Conservation (phyloP, 2,329 filamentous ascomycete species). For the Colletotrichum paranaense region DNA sequence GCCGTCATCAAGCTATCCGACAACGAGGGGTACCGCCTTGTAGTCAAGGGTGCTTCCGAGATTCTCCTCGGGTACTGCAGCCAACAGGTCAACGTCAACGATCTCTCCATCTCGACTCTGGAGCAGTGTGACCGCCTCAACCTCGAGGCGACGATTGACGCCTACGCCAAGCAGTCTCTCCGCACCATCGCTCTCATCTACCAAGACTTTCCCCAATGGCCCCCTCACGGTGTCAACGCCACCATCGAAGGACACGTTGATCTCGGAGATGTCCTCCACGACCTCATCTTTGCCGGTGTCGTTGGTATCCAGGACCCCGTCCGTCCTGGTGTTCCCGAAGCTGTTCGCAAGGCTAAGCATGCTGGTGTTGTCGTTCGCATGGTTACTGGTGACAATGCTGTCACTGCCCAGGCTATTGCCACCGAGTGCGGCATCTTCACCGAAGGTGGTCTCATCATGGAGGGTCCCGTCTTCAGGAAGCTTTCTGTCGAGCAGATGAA, state of each 20-base stretch:
- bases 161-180: conserved; percentile 73
- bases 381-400: conserved; percentile 77
- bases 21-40: conserved; percentile 57
- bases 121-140: conserved; percentile 57
- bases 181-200: conserved; percentile 82
- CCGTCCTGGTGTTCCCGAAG: conserved; percentile 71
- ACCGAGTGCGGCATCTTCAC: conserved; percentile 73
- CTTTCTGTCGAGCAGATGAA: conserved; percentile 64
- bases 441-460: conserved; percentile 72
- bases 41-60: conserved; percentile 68
- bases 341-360: conserved; percentile 71
- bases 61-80: conserved; percentile 61
- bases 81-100: conserved; percentile 54
- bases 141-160: conserved; percentile 65
- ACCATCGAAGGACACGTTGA: conserved; percentile 73
- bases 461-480: conserved; percentile 71
- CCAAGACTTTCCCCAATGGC: conserved; percentile 77
- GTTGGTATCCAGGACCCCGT: conserved; percentile 80
- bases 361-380: conserved; percentile 77
- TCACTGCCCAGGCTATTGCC: conserved; percentile 73
- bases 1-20: conserved; percentile 61
- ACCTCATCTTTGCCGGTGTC: conserved; percentile 78
- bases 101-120: conserved; percentile 64
- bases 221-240: conserved; percentile 68
- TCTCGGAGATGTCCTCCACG: conserved; percentile 66